Evolutionary conservation across 495 filamentous ascomycete species (phyloP).

Genomic region (Aspergillus biplanus): DNA sequence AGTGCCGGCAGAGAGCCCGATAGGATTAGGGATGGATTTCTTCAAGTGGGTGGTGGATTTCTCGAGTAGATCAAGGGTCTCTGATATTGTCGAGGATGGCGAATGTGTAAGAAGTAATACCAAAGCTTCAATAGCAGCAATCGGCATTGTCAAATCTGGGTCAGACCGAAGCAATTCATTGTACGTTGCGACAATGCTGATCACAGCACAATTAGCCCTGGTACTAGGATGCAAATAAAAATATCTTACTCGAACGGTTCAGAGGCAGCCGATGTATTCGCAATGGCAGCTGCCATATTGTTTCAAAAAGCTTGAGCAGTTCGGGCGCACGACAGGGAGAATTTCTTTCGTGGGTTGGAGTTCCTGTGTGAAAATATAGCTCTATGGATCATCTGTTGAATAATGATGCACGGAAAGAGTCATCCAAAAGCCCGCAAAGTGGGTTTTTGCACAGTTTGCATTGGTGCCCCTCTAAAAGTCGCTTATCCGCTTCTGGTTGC

Average conservation of each 20-base stretch:
- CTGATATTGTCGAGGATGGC: constrained; percentile 82
- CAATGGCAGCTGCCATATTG: constrained; percentile 42
- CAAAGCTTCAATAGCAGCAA: constrained; percentile 92
- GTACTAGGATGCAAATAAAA: no score
- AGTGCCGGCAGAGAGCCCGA: constrained; percentile 87
- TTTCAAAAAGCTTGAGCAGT: background rate
- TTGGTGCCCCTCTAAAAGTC: constrained; percentile 35
- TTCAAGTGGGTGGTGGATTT: constrained; percentile 75
- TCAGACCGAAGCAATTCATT: constrained; percentile 64
- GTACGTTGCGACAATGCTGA: constrained; percentile 62
- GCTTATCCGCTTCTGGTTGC: constrained; percentile 42
- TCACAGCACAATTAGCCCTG: background rate
- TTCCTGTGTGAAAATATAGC: constrained; percentile 8
- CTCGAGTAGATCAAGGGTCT: constrained; percentile 84
- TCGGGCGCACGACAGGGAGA: background rate
- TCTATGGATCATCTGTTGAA: background rate
- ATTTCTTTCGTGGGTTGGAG: background rate
- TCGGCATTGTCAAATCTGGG: constrained; percentile 88
- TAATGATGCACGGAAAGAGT: constrained; percentile 26
- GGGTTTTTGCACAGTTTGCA: constrained; percentile 51
- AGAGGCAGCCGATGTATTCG: constrained; percentile 30
- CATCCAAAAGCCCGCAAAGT: constrained; percentile 41
- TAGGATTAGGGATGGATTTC: constrained; percentile 76
- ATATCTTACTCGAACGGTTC: constrained; percentile 50
- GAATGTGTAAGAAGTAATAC: constrained; percentile 79